These are phyloP conservation scores for Nakaseomyces kungkrabaensis DNA, from an alignment of 1,139 yeast genomes.

Conservation along the genomic window DNA sequence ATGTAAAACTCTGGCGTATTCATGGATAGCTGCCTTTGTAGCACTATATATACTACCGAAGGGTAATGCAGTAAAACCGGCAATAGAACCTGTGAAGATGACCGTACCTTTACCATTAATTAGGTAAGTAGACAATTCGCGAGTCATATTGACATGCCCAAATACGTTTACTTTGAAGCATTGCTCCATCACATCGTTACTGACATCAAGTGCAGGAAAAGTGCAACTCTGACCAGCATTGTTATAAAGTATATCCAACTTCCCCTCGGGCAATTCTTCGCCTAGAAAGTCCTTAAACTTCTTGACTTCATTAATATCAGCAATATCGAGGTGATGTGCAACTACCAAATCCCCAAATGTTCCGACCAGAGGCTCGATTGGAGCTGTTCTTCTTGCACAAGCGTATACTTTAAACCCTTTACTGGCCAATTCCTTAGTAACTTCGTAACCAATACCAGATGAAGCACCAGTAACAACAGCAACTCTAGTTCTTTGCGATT, in stretches of 20 bases:
- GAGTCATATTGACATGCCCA: constrained; percentile 55
- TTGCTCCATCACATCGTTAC: constrained; percentile 44
- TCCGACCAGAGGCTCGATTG: constrained; percentile 42
- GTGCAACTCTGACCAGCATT: constrained; percentile 67
- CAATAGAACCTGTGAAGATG: constrained; percentile 65
- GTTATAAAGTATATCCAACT: constrained; percentile 52
- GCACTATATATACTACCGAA: constrained; percentile 62
- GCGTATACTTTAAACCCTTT: constrained; percentile 61
- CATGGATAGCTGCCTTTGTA: constrained; percentile 68
- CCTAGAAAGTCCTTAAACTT: constrained; percentile 36
- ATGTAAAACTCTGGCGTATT: constrained; percentile 52
- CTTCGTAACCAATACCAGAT: constrained; percentile 67
- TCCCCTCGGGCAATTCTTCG: constrained; percentile 35
- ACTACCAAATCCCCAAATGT: constrained; percentile 22
- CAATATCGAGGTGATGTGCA: constrained; percentile 42
- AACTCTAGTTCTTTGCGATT: constrained; percentile 18
- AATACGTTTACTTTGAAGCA: constrained; percentile 61
- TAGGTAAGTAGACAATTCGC: constrained; percentile 48
- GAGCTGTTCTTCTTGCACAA: constrained; percentile 60
- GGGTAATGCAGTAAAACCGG: constrained; percentile 62
- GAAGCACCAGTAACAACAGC: constrained; percentile 74
- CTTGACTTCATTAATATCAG: constrained; percentile 41
- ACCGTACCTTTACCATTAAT: constrained; percentile 63
- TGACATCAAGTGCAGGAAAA: constrained; percentile 59
- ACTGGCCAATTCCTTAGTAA: constrained; percentile 53